Percentiles rank a stretch among this genome's conserved stretches.
Conservation (phyloP, 306 rosid genomes). For the Prunus mume region DNA sequence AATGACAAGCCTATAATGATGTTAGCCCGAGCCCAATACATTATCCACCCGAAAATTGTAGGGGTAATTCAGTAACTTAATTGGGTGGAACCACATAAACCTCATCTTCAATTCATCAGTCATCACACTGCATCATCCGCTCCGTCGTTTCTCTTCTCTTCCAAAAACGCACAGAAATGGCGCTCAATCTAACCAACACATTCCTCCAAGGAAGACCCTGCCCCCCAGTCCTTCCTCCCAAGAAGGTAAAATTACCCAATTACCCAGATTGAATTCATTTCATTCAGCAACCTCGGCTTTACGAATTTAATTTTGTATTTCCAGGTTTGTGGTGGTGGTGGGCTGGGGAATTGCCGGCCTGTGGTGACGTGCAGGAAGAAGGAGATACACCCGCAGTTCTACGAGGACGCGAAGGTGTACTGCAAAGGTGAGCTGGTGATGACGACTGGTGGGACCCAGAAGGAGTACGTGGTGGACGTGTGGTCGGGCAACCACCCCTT, state of each 20-base stretch:
- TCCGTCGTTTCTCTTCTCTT: neutral
- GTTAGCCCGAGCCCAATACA: neutral
- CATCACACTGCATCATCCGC: neutral
- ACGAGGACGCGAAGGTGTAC: conserved; percentile 77
- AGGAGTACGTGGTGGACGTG: conserved; percentile 88
- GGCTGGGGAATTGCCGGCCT: conserved; percentile 16
- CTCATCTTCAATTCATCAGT: conserved; percentile 22
- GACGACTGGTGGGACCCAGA: conserved; percentile 91
- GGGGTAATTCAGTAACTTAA: neutral
- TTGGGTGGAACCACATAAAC: conserved; percentile 3
- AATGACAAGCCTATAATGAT: neutral
- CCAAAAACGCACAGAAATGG: conserved; percentile 38
- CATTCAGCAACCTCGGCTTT: neutral
- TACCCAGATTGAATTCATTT: neutral
- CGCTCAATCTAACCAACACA: conserved; percentile 48
- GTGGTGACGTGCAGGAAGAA: conserved; percentile 79
- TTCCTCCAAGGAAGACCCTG: conserved; percentile 48
- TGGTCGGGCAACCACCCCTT: conserved; percentile 99
- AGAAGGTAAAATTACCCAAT: conserved; percentile 30
- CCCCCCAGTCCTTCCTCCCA: conserved; percentile 27
- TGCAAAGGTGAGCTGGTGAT: conserved; percentile 78
- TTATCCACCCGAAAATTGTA: neutral
- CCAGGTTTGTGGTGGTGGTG: conserved; percentile 21
- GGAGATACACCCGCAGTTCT: conserved; percentile 74
- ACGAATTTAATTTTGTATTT: neutral